These are phyloP conservation scores for Suhomyces ambrosiae DNA, from an alignment of 1,139 yeast species.

Conservation along the genomic window DNA sequence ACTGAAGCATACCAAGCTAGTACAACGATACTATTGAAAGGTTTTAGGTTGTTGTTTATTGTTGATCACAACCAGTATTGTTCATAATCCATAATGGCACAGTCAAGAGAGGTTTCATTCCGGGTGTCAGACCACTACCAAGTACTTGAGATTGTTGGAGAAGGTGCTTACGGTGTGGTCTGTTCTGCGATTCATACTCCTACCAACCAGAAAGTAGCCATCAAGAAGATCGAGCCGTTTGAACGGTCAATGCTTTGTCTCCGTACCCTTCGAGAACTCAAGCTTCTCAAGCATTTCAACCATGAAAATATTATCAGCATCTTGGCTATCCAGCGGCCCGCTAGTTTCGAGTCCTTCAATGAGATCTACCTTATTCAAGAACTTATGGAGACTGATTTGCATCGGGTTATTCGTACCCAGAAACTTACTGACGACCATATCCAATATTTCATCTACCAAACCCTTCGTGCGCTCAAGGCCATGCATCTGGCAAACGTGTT, in stretches of 20 bases:
- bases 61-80: too few relatives aligned
- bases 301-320: conserved; percentile 93
- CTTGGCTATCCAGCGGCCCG: conserved; percentile 88
- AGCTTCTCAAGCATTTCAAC: conserved; percentile 79
- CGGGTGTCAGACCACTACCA: conserved; percentile 88
- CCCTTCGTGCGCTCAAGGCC: conserved; percentile 84
- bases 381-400: conserved; percentile 93
- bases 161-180: conserved; percentile 98
- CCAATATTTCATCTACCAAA: conserved; percentile 90
- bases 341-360: conserved; percentile 68
- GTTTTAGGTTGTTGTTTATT: too few relatives aligned
- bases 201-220: conserved; percentile 87
- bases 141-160: conserved; percentile 81
- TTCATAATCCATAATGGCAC: conserved; percentile 1
- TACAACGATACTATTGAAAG: too few relatives aligned
- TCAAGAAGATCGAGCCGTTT: conserved; percentile 73
- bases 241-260: conserved; percentile 90
- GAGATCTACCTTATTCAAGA: conserved; percentile 95
- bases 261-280: conserved; percentile 86
- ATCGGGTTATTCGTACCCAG: conserved; percentile 87
- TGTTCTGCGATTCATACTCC: conserved; percentile 92
- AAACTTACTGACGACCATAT: conserved; percentile 86
- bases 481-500: conserved; percentile 90
- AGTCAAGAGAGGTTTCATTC: conserved; percentile 58
- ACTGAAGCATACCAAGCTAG: too few relatives aligned